Conservation (phyloP, 306 rosid genomes). For the Gastrolobium bilobum region DNA sequence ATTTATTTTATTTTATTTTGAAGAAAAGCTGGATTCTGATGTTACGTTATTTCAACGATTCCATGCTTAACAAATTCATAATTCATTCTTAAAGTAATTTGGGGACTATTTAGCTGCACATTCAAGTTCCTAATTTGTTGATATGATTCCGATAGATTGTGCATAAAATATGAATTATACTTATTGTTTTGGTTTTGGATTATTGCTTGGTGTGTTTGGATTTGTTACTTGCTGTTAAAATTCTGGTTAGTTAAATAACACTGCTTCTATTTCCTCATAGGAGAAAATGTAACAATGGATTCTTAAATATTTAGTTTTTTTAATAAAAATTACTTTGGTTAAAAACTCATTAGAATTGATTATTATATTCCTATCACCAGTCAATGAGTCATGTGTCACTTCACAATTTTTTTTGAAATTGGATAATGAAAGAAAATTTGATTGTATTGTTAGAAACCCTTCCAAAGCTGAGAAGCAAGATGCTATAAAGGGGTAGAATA, state of each 20-base stretch:
- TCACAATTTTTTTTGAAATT: no score
- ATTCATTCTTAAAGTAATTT: not conserved
- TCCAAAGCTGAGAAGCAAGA: no score
- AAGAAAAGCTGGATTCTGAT: not conserved
- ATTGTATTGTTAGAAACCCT: no score
- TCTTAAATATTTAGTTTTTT: no score
- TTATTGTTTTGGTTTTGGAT: constrained; percentile 5
- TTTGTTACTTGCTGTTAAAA: not conserved
- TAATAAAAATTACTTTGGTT: no score
- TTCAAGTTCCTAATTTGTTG: constrained; percentile 28
- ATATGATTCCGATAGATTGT: not conserved
- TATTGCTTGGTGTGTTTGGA: constrained; percentile 3
- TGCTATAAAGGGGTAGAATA: no score
- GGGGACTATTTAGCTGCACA: not conserved
- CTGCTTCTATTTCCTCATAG: constrained; percentile 44
- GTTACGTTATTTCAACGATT: not conserved
- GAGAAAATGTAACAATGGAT: constrained; percentile 77
- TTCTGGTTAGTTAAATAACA: not conserved
- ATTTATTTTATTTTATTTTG: not conserved
- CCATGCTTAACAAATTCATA: not conserved
- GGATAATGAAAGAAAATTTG: no score
- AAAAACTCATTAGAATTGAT: no score
- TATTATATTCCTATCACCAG: no score
- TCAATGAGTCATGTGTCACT: no score
- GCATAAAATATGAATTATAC: not conserved